These are phyloP conservation scores for Capsella rubella DNA, from an alignment of 441 rosid genomes.

Conservation along the genomic window DNA sequence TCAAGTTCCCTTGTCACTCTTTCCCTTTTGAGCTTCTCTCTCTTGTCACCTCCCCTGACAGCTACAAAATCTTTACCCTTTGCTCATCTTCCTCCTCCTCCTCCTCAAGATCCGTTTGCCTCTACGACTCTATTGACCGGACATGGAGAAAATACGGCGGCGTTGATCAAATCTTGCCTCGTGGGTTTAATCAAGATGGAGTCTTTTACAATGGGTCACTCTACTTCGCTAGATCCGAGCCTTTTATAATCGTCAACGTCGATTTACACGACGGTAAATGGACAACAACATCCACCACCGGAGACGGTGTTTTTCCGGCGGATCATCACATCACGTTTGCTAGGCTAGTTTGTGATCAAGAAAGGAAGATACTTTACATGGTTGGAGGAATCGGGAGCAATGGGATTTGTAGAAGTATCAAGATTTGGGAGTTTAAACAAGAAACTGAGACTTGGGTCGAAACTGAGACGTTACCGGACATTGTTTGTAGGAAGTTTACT, in stretches of 20 bases:
- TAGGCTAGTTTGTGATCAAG: conserved; percentile 64
- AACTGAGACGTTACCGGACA: conserved; percentile 67
- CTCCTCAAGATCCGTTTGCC: conserved; percentile 45
- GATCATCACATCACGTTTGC: conserved; percentile 57
- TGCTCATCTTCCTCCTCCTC: conserved; percentile 48
- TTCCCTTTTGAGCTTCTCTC: conserved; percentile 66
- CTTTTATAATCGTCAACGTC: conserved; percentile 59
- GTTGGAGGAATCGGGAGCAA: conserved; percentile 83
- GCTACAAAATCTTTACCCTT: conserved; percentile 67
- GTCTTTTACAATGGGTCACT: conserved; percentile 61
- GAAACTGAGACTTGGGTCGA: conserved; percentile 60
- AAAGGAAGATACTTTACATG: conserved; percentile 58
- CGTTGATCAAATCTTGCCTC: conserved; percentile 51
- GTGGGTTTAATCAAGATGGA: conserved; percentile 63
- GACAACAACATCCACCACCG: conserved; percentile 44
- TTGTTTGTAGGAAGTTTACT: conserved; percentile 79
- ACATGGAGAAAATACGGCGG: conserved; percentile 60
- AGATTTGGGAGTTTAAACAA: conserved; percentile 62
- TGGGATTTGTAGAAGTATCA: conserved; percentile 79
- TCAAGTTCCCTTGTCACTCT: conserved; percentile 68
- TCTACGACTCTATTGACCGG: conserved; percentile 60
- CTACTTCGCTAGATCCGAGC: conserved; percentile 68
- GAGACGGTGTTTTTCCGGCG: conserved; percentile 49
- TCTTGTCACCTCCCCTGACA: conserved; percentile 55
- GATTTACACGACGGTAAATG: conserved; percentile 56